A percentile compares a stretch with the other conserved stretches of the same genome.
phyloP scores from a whole-genome alignment of 768 basidiomycete genomes.

The Cystofilobasidium capitatum region DNA sequence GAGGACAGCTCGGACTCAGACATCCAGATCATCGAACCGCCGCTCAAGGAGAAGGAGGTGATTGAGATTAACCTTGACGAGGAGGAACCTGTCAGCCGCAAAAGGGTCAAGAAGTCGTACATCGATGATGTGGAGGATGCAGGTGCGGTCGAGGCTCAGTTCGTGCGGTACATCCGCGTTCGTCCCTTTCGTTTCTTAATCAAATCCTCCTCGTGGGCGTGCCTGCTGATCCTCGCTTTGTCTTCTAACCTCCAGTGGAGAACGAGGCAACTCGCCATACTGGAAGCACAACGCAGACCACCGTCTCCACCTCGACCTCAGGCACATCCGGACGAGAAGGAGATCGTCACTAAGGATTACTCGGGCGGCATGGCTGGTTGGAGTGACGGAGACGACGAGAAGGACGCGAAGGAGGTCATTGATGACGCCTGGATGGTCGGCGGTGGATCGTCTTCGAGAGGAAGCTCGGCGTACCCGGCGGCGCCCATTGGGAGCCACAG shows the following conservation, averaged over 20 bases:
- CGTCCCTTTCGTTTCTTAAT: not conserved
- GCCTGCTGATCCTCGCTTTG: too few relatives aligned
- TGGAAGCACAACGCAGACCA: not conserved
- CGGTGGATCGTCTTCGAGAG: too few relatives aligned
- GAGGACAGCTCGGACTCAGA: not conserved
- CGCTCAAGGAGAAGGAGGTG: not conserved
- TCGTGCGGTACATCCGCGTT: not conserved
- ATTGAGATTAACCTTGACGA: not conserved
- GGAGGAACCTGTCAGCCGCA: not conserved
- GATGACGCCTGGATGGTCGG: too few relatives aligned
- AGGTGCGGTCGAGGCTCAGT: not conserved
- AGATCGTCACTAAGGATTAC: too few relatives aligned
- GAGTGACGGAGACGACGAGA: not conserved
- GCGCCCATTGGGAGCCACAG: too few relatives aligned
- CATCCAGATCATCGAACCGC: not conserved
- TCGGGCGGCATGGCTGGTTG: not conserved
- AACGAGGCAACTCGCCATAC: not conserved
- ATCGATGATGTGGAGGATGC: not conserved
- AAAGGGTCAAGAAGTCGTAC: not conserved
- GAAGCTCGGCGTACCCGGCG: too few relatives aligned
- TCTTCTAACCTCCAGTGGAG: not conserved
- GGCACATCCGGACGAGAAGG: not conserved
- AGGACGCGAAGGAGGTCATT: too few relatives aligned
- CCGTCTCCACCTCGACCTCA: not conserved
- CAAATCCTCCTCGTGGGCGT: not conserved